Evolutionary conservation across 805 yeast genomes (phyloP), one percentile per base, ranked within the genome.

Genomic region (Saturnispora zaruensis): DNA sequence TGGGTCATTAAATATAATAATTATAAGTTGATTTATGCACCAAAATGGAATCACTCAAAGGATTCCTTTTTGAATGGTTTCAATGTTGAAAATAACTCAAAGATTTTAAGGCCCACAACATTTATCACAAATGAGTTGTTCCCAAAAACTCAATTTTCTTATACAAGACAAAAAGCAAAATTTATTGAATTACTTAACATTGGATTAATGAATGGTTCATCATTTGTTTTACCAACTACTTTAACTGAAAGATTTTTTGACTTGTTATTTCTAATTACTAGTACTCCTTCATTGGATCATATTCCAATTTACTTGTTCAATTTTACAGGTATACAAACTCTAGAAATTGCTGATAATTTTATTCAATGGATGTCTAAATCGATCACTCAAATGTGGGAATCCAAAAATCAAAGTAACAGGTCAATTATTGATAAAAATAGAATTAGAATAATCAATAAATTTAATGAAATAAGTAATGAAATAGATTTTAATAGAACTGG

Each of bases 311-410:
- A 86, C 32, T 73, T 88, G 51, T 67, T 86, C n/a, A 80, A 95
- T 3, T 82, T 80, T 58, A 81, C 89, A 0, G 95, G 93, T 24
- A 79, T 88, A 3, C 81, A 91, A 59, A 75, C 84, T 4, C 65
- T 93, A 50, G 76, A 84, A 24, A 87, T 85, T 61, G 96, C 97
- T 0, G 78, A 87, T 13, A 84, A 89, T 50, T 85, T 93, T 83
- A 68, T 91, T 26, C 99, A 93, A 68, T 93, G 98, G 98, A 84
- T 93, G 89, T 81, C 95, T 0, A 78, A 91, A 0, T 75, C 82
- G n/a, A 75, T 89, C n/a, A 77, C 87, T 24, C 84, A 85, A 57
- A 84, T 81, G 43, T 89, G 96, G 91, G 96, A 88, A 59, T 70
- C 75, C 6, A 74, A 78, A 53, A 82, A 81, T 48, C 53, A 49